Evolutionary conservation across 2,329 filamentous ascomycete genomes (phyloP), one percentile per base, ranked within the genome.

Genomic region (Neoascochyta sp.): DNA sequence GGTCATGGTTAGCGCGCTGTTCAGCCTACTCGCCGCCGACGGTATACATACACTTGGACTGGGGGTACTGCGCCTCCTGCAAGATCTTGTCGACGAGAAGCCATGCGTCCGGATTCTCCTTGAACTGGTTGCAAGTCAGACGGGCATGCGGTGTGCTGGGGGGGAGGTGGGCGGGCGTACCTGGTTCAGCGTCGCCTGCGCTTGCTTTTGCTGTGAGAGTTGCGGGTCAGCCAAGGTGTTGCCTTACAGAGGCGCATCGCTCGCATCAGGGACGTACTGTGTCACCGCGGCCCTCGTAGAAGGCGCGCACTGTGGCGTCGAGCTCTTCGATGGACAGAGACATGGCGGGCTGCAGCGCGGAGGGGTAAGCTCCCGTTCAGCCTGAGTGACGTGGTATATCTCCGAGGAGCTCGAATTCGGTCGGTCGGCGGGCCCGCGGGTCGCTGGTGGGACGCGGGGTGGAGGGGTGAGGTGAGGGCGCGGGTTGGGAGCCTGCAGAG

Each of bases 61-160:
- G 88, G 32, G 87, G 81, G 63, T 95, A 94, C 63, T 83, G 83
- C 45, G 92, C 86, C 65, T 94, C 85, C 66, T 90, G 83, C 42
- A 98, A 78, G 57, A 98, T 95, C 70, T 95, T 89, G 64, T 95
- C 92, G 55, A 96, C 92, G 63, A 95, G 79, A 47, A 96, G 78
- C 92, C 92, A 98, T 38, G 92, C 83, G 71, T 98, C 92, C 36
- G 90, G 89, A 59, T 96, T 94, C 72, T 96, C 92, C 68, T 96
- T 96, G 76, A 98, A 98, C 86, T 96, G 57, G 42, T 47, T 27
- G 14, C 26, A 30, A 24, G 42, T 55, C 25, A 54, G 50, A 39
- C 36, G 29, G 16, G 21, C 14, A n/a, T 23, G 24, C 14, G 7
- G 27, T 29, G 29, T 23, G 17, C 27, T n/a, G n/a, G n/a, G n/a